Conservation (phyloP, 371 early-diverging fungal genomes). For the Saksenaea oblongispora region DNA sequence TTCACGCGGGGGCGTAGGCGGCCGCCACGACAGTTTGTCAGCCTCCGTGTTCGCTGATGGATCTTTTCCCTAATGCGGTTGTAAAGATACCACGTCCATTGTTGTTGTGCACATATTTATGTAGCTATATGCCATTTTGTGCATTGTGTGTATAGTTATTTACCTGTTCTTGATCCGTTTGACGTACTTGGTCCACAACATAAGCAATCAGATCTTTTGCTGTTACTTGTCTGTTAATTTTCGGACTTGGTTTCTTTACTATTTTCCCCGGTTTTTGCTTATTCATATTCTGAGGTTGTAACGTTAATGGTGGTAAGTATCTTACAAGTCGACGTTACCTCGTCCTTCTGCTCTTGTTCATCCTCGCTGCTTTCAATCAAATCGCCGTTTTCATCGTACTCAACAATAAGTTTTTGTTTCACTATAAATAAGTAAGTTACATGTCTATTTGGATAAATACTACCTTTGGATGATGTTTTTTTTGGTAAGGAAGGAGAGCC, state of each 20-base stretch:
- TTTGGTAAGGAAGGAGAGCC: conserved; percentile 43
- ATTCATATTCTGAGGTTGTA: not conserved
- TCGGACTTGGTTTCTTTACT: conserved; percentile 7
- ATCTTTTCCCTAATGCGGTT: conserved; percentile 2
- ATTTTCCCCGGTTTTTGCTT: not conserved
- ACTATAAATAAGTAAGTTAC: conserved; percentile 15
- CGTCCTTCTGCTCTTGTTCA: conserved; percentile 17
- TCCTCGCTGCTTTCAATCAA: conserved; percentile 34
- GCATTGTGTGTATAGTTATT: not conserved
- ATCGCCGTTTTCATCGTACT: conserved; percentile 51
- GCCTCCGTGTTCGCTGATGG: not conserved
- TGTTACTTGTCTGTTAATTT: conserved; percentile 13
- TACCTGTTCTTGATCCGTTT: conserved; percentile 1
- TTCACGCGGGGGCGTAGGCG: conserved; percentile 21
- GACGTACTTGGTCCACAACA: conserved; percentile 19
- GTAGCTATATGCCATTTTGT: not conserved
- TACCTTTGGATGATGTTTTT: conserved; percentile 39
- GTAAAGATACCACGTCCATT: conserved; percentile 7
- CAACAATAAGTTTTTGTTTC: conserved; percentile 41
- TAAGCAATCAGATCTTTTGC: conserved; percentile 28
- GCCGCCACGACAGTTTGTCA: conserved; percentile 13
- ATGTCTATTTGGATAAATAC: not conserved
- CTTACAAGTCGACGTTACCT: not conserved
- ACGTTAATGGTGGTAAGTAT: not conserved
- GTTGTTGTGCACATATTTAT: not conserved